These are phyloP conservation scores for Murraya koenigii DNA, from an alignment of 345 rosid genomes.

Conservation along the genomic window DNA sequence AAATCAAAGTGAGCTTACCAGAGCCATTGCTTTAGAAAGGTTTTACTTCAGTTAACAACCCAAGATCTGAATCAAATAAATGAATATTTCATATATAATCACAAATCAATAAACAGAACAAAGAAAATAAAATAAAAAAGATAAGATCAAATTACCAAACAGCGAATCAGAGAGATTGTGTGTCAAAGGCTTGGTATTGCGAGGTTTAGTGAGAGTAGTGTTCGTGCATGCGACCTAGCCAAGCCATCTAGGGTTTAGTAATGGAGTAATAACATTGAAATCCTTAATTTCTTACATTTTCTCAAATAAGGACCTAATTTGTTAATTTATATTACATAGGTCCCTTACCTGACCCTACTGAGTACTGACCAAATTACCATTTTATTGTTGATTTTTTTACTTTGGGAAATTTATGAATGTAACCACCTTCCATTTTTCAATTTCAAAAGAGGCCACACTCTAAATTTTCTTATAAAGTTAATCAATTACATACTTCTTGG, in stretches of 20 bases:
- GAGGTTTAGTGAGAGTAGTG: background rate
- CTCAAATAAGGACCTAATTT: background rate
- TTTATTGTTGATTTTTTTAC: no score
- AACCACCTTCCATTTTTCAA: no score
- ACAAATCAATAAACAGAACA: background rate
- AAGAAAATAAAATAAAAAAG: background rate
- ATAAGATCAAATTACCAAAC: background rate
- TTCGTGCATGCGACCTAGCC: background rate
- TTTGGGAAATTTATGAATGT: no score
- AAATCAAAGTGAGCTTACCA: background rate
- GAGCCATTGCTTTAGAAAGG: slow-evolving; percentile 2
- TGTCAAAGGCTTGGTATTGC: background rate
- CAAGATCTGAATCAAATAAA: background rate
- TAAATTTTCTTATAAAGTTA: no score
- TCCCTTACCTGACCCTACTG: background rate
- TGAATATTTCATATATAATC: background rate
- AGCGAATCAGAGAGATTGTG: background rate
- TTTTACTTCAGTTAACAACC: background rate
- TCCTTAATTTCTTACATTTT: background rate
- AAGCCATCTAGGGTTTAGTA: background rate
- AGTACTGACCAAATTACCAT: background rate
- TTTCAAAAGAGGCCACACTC: no score
- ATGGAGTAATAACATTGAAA: background rate
- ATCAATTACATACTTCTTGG: no score
- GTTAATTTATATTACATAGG: background rate